phyloP scores from a whole-genome alignment of 352 stramenopile genomes.

The Pythium sp. region DNA sequence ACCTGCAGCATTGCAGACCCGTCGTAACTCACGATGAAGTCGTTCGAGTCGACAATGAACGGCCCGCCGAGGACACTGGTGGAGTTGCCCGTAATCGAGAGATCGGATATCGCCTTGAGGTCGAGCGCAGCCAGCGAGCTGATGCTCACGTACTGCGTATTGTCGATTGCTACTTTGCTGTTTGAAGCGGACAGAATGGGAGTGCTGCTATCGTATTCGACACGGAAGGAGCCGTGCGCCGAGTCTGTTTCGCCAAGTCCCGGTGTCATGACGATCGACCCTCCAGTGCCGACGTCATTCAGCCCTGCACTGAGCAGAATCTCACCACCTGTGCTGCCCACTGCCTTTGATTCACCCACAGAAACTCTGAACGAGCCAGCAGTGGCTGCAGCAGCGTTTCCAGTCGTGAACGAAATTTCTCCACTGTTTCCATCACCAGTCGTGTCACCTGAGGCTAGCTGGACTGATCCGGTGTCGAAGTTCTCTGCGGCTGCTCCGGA shows the following conservation, averaged over 20 bases:
- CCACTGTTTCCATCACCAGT: constrained; percentile 35
- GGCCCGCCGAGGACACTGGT: constrained; percentile 29
- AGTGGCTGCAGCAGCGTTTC: constrained; percentile 19
- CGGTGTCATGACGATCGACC: constrained; percentile 39
- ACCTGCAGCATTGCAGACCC: constrained; percentile 19
- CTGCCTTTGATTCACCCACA: constrained; percentile 28
- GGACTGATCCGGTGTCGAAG: constrained; percentile 28
- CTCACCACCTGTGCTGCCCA: constrained; percentile 20
- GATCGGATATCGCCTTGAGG: constrained; percentile 21
- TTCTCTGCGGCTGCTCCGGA: constrained; percentile 23
- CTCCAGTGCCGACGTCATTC: constrained; percentile 32
- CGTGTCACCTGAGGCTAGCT: constrained; percentile 25
- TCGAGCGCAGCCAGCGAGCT: constrained; percentile 31
- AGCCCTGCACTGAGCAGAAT: constrained; percentile 37
- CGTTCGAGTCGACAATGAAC: constrained; percentile 24
- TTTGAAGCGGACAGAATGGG: constrained; percentile 31
- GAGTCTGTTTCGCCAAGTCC: constrained; percentile 26
- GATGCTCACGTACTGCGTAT: constrained; percentile 30
- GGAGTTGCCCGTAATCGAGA: constrained; percentile 31
- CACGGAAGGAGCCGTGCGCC: constrained; percentile 33
- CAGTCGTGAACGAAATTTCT: constrained; percentile 35
- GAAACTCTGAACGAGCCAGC: constrained; percentile 40
- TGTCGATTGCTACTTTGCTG: constrained; percentile 32
- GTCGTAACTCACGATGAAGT: constrained; percentile 25
- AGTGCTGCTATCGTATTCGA: constrained; percentile 31